These are phyloP conservation scores for Coffea canephora DNA, from an alignment of 257 asterid genomes.

Conservation along the genomic window DNA sequence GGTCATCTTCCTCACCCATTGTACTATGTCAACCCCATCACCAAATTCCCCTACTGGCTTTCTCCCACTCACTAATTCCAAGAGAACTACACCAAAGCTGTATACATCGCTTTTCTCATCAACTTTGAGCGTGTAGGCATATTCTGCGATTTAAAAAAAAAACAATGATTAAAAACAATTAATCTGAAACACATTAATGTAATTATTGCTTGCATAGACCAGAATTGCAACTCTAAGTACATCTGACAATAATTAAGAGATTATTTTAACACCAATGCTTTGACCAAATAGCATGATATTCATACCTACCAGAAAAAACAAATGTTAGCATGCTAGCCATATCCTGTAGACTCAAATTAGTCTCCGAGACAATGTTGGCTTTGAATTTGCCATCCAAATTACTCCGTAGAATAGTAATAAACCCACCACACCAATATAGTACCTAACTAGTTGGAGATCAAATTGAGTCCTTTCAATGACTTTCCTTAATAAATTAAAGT, in stretches of 20 bases:
- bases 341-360: not conserved
- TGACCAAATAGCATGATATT: not conserved
- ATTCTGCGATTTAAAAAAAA: constrained; percentile 43
- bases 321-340: too few species aligned
- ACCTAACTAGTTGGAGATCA: constrained; percentile 26
- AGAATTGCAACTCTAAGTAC: not conserved
- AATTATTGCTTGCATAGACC: not conserved
- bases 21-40: constrained; percentile 95
- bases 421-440: constrained; percentile 9
- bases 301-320: not conserved
- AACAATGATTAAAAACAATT: not conserved
- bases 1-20: constrained; percentile 90
- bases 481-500: not conserved
- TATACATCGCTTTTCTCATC: constrained; percentile 98
- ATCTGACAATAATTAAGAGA: not conserved
- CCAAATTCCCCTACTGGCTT: constrained; percentile 97
- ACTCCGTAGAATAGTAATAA: constrained; percentile 1
- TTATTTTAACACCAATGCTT: not conserved
- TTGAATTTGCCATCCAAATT: constrained; percentile 3
- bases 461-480: constrained; percentile 9
- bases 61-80: constrained; percentile 78
- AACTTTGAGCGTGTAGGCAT: constrained; percentile 92
- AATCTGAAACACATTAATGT: not conserved
- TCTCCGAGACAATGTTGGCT: not conserved
- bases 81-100: constrained; percentile 89